Conservation (phyloP, 768 basidiomycete genomes). For the Naganishia vaughanmartiniae region DNA sequence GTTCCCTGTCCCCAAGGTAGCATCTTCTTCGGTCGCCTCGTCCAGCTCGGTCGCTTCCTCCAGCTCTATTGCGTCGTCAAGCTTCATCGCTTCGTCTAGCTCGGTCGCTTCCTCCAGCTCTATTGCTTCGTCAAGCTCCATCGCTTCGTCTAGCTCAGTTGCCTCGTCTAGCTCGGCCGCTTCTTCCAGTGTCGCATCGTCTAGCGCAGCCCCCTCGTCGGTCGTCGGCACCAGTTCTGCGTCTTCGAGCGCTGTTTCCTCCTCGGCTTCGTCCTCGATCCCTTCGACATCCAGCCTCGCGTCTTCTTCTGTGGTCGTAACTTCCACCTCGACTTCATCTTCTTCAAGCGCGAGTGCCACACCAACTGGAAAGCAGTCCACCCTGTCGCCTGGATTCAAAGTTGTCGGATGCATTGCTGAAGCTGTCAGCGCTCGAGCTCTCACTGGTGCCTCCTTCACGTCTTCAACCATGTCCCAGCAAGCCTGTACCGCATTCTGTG, state of each 20-base stretch:
- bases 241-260: neutral
- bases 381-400: constrained; percentile 14
- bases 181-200: no score
- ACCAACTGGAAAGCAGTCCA: constrained; percentile 6
- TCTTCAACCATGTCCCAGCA: constrained; percentile 47
- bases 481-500: constrained; percentile 29
- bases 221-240: no score
- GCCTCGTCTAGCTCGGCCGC: no score
- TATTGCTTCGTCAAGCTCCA: no score
- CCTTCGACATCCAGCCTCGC: neutral
- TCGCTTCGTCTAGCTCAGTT: no score
- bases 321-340: constrained; percentile 3
- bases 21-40: neutral
- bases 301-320: neutral
- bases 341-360: neutral
- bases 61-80: neutral
- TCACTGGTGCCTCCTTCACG: constrained; percentile 38
- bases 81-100: no score
- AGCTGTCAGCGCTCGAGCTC: constrained; percentile 43
- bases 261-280: neutral
- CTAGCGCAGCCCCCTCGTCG: no score
- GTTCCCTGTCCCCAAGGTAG: constrained; percentile 31
- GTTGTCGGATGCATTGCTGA: constrained; percentile 51
- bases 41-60: neutral
- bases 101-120: neutral